Percentiles rank a stretch among this genome's conserved stretches.
phyloP scores from a whole-genome alignment of 164 flowering plant genomes.

The Aristolochia californica region DNA sequence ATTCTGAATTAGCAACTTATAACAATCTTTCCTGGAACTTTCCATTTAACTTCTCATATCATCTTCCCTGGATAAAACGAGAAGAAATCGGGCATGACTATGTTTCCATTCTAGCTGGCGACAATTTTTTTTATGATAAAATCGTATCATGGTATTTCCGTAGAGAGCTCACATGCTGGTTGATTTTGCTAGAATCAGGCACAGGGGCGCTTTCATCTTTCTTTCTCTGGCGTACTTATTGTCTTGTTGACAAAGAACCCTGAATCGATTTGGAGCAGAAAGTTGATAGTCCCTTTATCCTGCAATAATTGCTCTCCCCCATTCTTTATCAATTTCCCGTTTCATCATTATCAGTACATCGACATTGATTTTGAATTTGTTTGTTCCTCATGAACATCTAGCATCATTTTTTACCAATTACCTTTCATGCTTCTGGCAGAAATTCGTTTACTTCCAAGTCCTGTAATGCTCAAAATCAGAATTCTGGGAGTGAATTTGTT shows the following conservation, averaged over 20 bases:
- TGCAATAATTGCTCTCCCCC: constrained; percentile 18
- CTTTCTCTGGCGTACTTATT: constrained; percentile 36
- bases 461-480: constrained; percentile 11
- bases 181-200: constrained; percentile 8
- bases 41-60: too few species aligned
- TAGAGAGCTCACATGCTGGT: not conserved
- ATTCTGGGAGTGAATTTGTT: constrained; percentile 18
- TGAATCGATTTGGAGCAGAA: constrained; percentile 16
- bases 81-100: too few species aligned
- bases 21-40: too few species aligned
- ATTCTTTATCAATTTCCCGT: not conserved
- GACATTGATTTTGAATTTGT: constrained; percentile 5
- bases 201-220: constrained; percentile 18
- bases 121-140: too few species aligned
- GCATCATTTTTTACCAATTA: not conserved
- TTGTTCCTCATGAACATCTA: not conserved
- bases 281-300: constrained; percentile 2
- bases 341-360: not conserved
- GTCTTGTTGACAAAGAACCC: constrained; percentile 27
- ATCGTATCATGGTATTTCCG: not conserved
- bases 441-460: constrained; percentile 13
- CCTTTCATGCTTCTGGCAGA: constrained; percentile 25
- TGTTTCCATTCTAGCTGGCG: too few species aligned
- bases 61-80: too few species aligned
- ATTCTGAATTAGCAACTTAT: too few species aligned